These are phyloP conservation scores for Parastagonospora nodorum DNA, from an alignment of 2,329 filamentous ascomycete genomes.

Conservation along the genomic window DNA sequence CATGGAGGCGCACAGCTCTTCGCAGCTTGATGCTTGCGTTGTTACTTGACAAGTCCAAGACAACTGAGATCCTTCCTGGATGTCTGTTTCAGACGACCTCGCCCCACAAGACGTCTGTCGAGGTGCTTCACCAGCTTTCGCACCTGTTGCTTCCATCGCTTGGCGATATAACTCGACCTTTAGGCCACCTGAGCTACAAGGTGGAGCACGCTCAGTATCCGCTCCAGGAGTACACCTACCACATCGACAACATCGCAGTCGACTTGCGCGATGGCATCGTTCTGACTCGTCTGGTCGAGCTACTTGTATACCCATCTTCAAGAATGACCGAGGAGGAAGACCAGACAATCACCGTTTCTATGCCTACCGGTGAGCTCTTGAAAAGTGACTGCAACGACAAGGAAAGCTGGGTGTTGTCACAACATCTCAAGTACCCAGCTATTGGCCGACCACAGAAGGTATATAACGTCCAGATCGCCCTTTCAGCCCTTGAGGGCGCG, in stretches of 20 bases:
- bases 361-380: slow-evolving; percentile 53
- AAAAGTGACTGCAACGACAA: slow-evolving; percentile 45
- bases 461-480: slow-evolving; percentile 63
- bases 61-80: slow-evolving; percentile 38
- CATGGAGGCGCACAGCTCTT: slow-evolving; percentile 61
- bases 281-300: slow-evolving; percentile 63
- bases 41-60: slow-evolving; percentile 62
- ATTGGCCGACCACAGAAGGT: slow-evolving; percentile 60
- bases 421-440: slow-evolving; percentile 64
- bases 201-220: slow-evolving; percentile 60
- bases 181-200: slow-evolving; percentile 63
- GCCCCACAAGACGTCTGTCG: slow-evolving; percentile 60
- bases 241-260: slow-evolving; percentile 64
- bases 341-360: slow-evolving; percentile 50
- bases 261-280: slow-evolving; percentile 67
- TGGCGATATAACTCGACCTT: slow-evolving; percentile 60
- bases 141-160: slow-evolving; percentile 62
- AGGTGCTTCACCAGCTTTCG: slow-evolving; percentile 58
- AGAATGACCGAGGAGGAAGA: slow-evolving; percentile 36
- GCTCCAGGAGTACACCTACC: slow-evolving; percentile 64
- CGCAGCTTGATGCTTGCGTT: slow-evolving; percentile 65
- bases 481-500: slow-evolving; percentile 57
- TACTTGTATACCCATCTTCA: slow-evolving; percentile 56
- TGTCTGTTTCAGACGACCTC: slow-evolving; percentile 61
- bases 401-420: slow-evolving; percentile 56